Percentiles rank a stretch among this genome's conserved stretches.
phyloP scores from a whole-genome alignment of 352 stramenopile species.

The Globisporangium spiculum region DNA sequence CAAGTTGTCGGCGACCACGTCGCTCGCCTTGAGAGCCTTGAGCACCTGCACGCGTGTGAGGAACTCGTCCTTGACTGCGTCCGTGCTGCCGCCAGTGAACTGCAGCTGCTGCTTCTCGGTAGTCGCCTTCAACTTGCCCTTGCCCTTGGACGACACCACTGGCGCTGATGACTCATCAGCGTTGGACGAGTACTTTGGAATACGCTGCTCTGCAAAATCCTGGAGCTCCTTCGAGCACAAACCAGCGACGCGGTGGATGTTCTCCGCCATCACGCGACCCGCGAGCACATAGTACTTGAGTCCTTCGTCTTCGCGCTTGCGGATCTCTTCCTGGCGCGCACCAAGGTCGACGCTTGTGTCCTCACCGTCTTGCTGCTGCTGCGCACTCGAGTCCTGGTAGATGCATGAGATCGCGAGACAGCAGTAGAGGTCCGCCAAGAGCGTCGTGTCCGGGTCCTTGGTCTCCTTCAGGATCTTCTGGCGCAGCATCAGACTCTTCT shows the following conservation, averaged over 20 bases:
- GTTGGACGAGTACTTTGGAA: constrained; percentile 46
- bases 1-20: constrained; percentile 15
- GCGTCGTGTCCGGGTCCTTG: constrained; percentile 72
- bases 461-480: constrained; percentile 66
- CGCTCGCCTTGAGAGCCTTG: constrained; percentile 33
- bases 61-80: constrained; percentile 57
- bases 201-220: constrained; percentile 45
- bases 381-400: constrained; percentile 54
- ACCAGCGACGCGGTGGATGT: constrained; percentile 60
- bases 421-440: constrained; percentile 79
- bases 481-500: constrained; percentile 70
- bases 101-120: constrained; percentile 29
- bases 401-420: constrained; percentile 84
- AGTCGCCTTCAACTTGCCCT: constrained; percentile 65
- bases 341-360: neutral
- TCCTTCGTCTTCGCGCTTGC: constrained; percentile 46
- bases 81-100: constrained; percentile 50
- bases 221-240: constrained; percentile 39
- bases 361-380: constrained; percentile 15
- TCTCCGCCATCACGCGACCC: constrained; percentile 76
- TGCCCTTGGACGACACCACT: constrained; percentile 36
- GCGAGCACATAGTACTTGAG: constrained; percentile 83
- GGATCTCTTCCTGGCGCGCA: constrained; percentile 14
- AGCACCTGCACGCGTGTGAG: constrained; percentile 40
- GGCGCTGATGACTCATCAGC: neutral